Evolutionary conservation across 31 red algal species (phyloP).

Genomic region (Endocladia muricata): DNA sequence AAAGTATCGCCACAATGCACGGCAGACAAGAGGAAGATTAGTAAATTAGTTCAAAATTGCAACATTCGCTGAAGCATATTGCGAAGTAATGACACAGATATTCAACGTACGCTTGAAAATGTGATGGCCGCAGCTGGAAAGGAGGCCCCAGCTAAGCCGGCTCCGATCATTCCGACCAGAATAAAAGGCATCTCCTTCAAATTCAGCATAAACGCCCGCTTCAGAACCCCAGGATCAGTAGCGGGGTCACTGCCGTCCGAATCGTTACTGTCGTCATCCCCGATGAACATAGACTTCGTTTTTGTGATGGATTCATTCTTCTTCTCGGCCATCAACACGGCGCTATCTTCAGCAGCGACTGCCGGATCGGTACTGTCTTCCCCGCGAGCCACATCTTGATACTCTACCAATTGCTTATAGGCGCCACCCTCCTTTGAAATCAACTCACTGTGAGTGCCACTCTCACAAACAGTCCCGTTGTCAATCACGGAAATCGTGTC

Average conservation of each 20-base stretch:
- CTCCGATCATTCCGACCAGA: constrained; percentile 25
- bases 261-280: not conserved
- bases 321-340: not conserved
- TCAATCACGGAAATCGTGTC: constrained; percentile 80
- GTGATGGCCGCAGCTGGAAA: constrained; percentile 39
- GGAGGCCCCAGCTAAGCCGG: constrained; percentile 8
- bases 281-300: not conserved
- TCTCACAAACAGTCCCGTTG: constrained; percentile 64
- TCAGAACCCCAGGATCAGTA: not conserved
- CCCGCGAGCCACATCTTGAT: constrained; percentile 36
- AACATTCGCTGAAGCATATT: not conserved
- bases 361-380: not conserved
- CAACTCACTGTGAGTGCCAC: constrained; percentile 66
- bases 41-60: not conserved
- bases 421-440: constrained; percentile 49
- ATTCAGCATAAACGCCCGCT: not conserved
- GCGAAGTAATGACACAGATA: not conserved
- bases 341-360: not conserved
- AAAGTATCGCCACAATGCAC: not conserved
- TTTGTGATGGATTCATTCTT: constrained; percentile 2
- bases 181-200: constrained; percentile 37
- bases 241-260: not conserved
- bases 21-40: not conserved
- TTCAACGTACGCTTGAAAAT: constrained; percentile 23
- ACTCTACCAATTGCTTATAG: constrained; percentile 67